A percentile compares a stretch with the other conserved stretches of the same genome.
Evolutionary conservation across 2,329 filamentous ascomycete species (phyloP).

Genomic region (Pezicula radicicola): DNA sequence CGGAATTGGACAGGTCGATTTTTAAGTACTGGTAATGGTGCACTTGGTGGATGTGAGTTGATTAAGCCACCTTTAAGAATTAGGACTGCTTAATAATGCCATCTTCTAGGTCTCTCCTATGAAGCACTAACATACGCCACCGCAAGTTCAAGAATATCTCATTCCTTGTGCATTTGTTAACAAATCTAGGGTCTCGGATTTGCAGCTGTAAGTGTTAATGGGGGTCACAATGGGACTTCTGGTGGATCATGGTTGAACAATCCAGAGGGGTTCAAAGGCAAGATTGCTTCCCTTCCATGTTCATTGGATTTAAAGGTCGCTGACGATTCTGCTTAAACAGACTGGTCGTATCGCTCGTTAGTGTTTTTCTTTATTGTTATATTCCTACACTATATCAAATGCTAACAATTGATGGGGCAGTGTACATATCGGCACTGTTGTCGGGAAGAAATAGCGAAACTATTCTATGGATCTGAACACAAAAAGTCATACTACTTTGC

Average conservation of each 20-base stretch:
- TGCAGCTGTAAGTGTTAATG: slow-evolving; percentile 4
- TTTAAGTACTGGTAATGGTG: slow-evolving; percentile 27
- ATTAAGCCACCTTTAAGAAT: not conserved
- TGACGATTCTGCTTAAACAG: not conserved
- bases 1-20: slow-evolving; percentile 37
- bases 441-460: not conserved
- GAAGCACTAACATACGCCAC: not conserved
- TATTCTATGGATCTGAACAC: not conserved
- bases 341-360: slow-evolving; percentile 9
- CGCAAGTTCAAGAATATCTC: not conserved
- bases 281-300: too few species aligned
- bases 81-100: too few species aligned
- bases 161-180: not conserved
- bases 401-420: not conserved
- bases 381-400: too few species aligned
- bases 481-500: slow-evolving; percentile 42
- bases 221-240: slow-evolving; percentile 8
- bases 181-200: not conserved
- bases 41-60: slow-evolving; percentile 3
- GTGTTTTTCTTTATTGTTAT: too few species aligned
- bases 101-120: slow-evolving; percentile 1
- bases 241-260: slow-evolving; percentile 2
- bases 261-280: not conserved
- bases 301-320: too few species aligned
- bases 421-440: not conserved